These are phyloP conservation scores for Capronia epimyces DNA, from an alignment of 2,329 filamentous ascomycete genomes.

Conservation along the genomic window DNA sequence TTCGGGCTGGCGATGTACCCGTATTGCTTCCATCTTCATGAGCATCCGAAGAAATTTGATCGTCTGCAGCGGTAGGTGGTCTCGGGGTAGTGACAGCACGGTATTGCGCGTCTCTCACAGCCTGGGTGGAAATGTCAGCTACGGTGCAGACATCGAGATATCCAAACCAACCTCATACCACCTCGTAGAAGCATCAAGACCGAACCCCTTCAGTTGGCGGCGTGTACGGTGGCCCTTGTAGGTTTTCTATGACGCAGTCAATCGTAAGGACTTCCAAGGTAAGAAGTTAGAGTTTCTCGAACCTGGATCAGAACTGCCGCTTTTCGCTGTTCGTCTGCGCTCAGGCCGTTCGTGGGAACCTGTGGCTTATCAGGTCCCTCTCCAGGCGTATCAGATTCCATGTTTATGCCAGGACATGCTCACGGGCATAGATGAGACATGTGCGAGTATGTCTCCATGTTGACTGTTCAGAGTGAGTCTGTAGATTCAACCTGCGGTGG, in stretches of 20 bases:
- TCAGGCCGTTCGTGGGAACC: neutral
- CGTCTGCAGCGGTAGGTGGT: slow-evolving; percentile 3
- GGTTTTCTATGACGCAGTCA: slow-evolving; percentile 49
- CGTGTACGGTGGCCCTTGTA: slow-evolving; percentile 73
- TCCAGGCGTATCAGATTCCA: neutral
- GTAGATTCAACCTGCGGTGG: no score
- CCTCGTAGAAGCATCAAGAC: slow-evolving; percentile 62
- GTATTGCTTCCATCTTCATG: neutral
- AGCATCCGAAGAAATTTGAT: neutral
- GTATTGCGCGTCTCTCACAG: slow-evolving; percentile 54
- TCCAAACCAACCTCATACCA: slow-evolving; percentile 60
- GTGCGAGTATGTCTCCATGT: no score
- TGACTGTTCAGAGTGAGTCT: no score
- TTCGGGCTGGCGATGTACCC: slow-evolving; percentile 47
- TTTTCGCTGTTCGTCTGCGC: neutral
- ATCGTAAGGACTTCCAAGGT: slow-evolving; percentile 1
- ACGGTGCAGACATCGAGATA: neutral
- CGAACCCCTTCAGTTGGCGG: slow-evolving; percentile 63
- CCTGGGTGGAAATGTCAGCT: slow-evolving; percentile 46
- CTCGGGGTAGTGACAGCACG: slow-evolving; percentile 46
- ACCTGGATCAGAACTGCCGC: slow-evolving; percentile 4
- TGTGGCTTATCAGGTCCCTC: neutral
- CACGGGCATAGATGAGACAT: neutral
- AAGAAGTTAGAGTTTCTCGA: neutral
- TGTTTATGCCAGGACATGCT: neutral